phyloP scores from a whole-genome alignment of 176 grass and related monocot species.

The Raddia guianensis region DNA sequence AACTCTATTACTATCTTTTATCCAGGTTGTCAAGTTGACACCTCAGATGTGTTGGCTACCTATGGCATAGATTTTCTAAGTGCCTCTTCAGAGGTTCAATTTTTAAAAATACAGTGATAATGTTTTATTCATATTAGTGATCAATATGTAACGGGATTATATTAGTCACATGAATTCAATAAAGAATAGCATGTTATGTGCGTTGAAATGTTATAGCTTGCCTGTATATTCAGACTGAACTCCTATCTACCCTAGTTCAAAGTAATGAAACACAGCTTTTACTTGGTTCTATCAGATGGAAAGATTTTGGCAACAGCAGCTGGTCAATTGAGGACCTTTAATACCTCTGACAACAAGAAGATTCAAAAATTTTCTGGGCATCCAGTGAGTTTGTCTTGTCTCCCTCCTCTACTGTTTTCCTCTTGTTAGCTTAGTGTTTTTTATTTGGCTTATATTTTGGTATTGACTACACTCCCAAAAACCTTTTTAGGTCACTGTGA shows the following conservation, averaged over 20 bases:
- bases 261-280: slow-evolving; percentile 33
- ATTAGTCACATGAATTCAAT: slow-evolving; percentile 14
- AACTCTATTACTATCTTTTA: slow-evolving; percentile 1
- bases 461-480: slow-evolving; percentile 27
- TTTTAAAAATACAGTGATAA: background rate
- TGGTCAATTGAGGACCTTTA: slow-evolving; percentile 84
- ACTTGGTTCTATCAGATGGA: slow-evolving; percentile 65
- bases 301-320: slow-evolving; percentile 83
- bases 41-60: background rate
- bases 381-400: slow-evolving; percentile 55
- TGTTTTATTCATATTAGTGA: background rate
- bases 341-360: slow-evolving; percentile 79
- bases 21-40: slow-evolving; percentile 20
- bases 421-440: slow-evolving; percentile 13
- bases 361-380: slow-evolving; percentile 92
- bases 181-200: slow-evolving; percentile 12
- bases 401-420: slow-evolving; percentile 9
- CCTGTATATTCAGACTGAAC: slow-evolving; percentile 3
- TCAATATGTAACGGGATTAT: slow-evolving; percentile 9
- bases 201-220: background rate
- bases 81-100: background rate
- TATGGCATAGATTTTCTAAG: slow-evolving; percentile 11
- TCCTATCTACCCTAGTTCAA: slow-evolving; percentile 10
- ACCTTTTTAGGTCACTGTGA: slow-evolving; percentile 69
- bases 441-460: background rate